Evolutionary conservation across 257 asterid species (phyloP).

Genomic region (Lycium barbarum): DNA sequence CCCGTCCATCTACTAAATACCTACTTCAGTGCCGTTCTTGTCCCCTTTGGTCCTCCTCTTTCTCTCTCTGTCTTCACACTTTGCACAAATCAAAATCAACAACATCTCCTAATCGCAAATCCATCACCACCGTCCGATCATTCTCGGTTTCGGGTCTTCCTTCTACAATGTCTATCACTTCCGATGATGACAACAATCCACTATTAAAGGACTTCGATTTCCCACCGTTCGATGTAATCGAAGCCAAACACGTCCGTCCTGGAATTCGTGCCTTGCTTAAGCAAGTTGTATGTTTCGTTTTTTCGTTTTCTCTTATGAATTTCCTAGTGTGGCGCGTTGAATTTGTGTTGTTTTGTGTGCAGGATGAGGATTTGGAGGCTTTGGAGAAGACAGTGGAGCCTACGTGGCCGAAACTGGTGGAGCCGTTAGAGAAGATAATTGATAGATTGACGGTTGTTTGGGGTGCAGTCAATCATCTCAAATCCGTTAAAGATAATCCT

Average conservation of each 20-base stretch:
- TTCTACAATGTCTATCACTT: slow-evolving; percentile 32
- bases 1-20: slow-evolving; percentile 40
- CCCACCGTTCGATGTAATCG: slow-evolving; percentile 84
- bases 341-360: background rate
- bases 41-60: slow-evolving; percentile 77
- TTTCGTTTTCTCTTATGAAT: background rate
- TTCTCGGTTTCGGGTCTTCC: slow-evolving; percentile 34
- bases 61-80: slow-evolving; percentile 64
- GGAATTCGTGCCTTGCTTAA: slow-evolving; percentile 84
- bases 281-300: slow-evolving; percentile 54
- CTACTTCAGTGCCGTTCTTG: slow-evolving; percentile 63
- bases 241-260: slow-evolving; percentile 86
- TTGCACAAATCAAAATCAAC: slow-evolving; percentile 41
- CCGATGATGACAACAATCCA: slow-evolving; percentile 60
- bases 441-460: slow-evolving; percentile 81
- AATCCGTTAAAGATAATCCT: slow-evolving; percentile 83
- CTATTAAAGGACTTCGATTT: slow-evolving; percentile 75
- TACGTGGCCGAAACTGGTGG: slow-evolving; percentile 94
- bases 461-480: slow-evolving; percentile 96
- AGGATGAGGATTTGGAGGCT: slow-evolving; percentile 80
- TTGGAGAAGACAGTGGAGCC: slow-evolving; percentile 94
- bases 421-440: slow-evolving; percentile 83
- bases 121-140: slow-evolving; percentile 51
- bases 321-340: background rate
- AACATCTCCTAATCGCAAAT: slow-evolving; percentile 21